A percentile compares a stretch with the other conserved stretches of the same genome.
Conservation (phyloP, 345 rosid species). For the Salix caprea region DNA sequence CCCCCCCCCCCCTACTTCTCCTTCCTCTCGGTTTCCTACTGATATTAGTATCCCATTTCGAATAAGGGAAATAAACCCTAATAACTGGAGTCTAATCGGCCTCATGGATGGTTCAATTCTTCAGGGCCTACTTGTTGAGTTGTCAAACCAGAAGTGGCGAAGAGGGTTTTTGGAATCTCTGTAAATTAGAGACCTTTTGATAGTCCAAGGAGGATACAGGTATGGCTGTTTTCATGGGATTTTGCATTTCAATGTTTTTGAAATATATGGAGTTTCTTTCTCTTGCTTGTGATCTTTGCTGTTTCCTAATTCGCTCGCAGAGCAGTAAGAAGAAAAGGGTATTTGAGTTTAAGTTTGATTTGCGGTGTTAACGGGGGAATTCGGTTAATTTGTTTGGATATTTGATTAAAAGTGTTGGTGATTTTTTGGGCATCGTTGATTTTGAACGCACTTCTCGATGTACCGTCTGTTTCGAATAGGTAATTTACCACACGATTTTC, state of each 20-base stretch:
- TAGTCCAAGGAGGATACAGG: neutral
- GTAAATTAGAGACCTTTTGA: neutral
- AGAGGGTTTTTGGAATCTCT: neutral
- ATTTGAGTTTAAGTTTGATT: too few species aligned
- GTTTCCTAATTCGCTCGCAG: too few species aligned
- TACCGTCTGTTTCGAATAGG: neutral
- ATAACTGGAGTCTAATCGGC: neutral
- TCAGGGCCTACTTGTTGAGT: neutral
- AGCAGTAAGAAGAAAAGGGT: too few species aligned
- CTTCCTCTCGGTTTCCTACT: neutral
- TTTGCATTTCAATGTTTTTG: too few species aligned
- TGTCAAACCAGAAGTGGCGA: neutral
- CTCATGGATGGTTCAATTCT: neutral
- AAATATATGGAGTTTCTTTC: too few species aligned
- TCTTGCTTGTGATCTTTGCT: too few species aligned
- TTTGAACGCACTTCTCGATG: neutral
- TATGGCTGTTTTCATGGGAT: neutral
- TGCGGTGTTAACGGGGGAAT: neutral
- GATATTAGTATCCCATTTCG: neutral
- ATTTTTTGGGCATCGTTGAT: neutral
- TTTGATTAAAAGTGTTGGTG: neutral
- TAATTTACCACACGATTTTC: too few species aligned
- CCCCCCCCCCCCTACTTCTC: neutral
- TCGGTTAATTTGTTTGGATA: neutral
- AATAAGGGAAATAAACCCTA: neutral